These are phyloP conservation scores for Epichloe glyceriae DNA, from an alignment of 2,329 filamentous ascomycete genomes.

Conservation along the genomic window DNA sequence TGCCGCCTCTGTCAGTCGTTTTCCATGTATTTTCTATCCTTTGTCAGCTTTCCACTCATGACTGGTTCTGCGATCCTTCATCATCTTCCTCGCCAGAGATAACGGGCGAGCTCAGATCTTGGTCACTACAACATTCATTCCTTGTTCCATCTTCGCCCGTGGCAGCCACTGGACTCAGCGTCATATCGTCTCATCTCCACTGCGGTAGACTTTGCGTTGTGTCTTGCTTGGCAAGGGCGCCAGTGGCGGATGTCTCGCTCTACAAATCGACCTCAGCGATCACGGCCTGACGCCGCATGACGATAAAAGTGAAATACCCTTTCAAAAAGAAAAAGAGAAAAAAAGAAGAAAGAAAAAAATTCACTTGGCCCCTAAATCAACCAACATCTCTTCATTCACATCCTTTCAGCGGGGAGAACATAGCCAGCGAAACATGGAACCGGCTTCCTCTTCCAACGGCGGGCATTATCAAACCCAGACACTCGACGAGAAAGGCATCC, in stretches of 20 bases:
- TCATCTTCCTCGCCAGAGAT: too few species aligned
- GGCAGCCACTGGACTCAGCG: neutral
- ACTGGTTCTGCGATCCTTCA: neutral
- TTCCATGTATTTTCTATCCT: too few species aligned
- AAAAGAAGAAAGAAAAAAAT: too few species aligned
- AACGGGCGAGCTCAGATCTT: neutral
- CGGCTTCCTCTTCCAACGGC: neutral
- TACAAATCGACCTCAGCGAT: neutral
- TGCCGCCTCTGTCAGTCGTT: neutral
- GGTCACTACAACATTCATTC: neutral
- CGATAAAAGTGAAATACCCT: neutral
- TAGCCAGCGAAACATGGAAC: neutral
- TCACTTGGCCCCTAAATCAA: too few species aligned
- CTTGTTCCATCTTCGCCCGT: neutral
- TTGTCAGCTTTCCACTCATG: too few species aligned
- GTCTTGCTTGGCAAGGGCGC: neutral
- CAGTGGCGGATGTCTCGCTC: slow-evolving; percentile 1
- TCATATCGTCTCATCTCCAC: neutral
- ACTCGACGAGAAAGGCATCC: neutral
- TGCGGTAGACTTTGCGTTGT: neutral
- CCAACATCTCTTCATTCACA: too few species aligned
- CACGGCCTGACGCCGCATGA: neutral
- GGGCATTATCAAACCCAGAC: neutral
- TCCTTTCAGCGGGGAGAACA: too few species aligned
- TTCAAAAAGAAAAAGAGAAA: too few species aligned